These are phyloP conservation scores for Colletotrichum magnum DNA, from an alignment of 2,329 filamentous ascomycete species.

Conservation along the genomic window DNA sequence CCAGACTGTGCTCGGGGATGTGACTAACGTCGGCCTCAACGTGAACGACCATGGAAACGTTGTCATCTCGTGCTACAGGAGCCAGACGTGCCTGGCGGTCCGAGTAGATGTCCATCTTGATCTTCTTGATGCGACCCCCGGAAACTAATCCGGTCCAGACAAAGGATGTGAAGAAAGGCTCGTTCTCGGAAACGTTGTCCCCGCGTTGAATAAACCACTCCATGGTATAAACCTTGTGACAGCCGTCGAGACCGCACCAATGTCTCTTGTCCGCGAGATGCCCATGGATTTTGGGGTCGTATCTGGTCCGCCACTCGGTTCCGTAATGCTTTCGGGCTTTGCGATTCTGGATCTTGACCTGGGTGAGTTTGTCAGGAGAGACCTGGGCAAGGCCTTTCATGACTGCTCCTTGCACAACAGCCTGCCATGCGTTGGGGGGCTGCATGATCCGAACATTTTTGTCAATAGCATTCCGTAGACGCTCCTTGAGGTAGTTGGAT, in stretches of 20 bases:
- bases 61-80: slow-evolving; percentile 52
- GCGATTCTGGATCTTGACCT: slow-evolving; percentile 61
- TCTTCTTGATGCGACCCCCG: slow-evolving; percentile 50
- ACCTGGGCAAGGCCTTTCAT: slow-evolving; percentile 61
- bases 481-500: slow-evolving; percentile 59
- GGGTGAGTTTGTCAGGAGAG: slow-evolving; percentile 51
- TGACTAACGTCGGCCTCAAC: slow-evolving; percentile 57
- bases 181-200: slow-evolving; percentile 56
- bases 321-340: slow-evolving; percentile 84
- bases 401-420: slow-evolving; percentile 66
- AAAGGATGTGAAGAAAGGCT: slow-evolving; percentile 53
- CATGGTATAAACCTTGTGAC: slow-evolving; percentile 56
- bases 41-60: slow-evolving; percentile 53
- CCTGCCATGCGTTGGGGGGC: slow-evolving; percentile 63
- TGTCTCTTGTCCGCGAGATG: slow-evolving; percentile 51
- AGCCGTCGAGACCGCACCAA: slow-evolving; percentile 55
- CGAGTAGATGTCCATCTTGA: slow-evolving; percentile 54
- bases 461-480: slow-evolving; percentile 54
- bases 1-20: slow-evolving; percentile 55
- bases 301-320: slow-evolving; percentile 85
- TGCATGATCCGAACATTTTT: slow-evolving; percentile 59
- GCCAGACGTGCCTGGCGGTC: slow-evolving; percentile 49
- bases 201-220: slow-evolving; percentile 60
- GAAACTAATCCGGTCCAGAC: slow-evolving; percentile 50
- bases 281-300: slow-evolving; percentile 79